Evolutionary conservation across 805 yeast species (phyloP), one percentile per base, ranked within the genome.

Genomic region (Metschnikowia cubensis): DNA sequence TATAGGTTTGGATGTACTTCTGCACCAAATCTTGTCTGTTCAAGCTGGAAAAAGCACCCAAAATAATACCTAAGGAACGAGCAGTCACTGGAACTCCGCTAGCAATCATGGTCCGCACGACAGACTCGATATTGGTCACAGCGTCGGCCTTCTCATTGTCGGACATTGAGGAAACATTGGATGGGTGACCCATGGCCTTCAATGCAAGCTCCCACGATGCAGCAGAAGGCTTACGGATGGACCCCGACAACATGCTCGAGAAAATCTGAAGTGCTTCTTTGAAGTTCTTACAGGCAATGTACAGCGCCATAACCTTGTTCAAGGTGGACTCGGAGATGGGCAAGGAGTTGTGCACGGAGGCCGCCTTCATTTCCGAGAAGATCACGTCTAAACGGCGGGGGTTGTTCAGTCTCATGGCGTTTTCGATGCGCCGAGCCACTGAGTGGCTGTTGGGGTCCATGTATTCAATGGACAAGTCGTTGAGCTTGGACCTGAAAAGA

Each of bases 161-260:
- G 37, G 69, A 63, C 52, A 69, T 50, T 76, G 45, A 48, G 2
- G 48, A 48, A 14, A 69, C 56, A 34, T 61, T 56, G 5, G 54
- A 51, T 3, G 75, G 68, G 51, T 64, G 68, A 7, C 75, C 71
- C 60, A 76, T 73, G 0, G 85, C 72, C 46, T 75, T 68, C 45
- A 87, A 65, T 29, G 85, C 71, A 46, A 78, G 73, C 47, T 83
- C 82, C 89, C 89, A 87, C 1, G 82, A 63, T 0, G 64, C 56
- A n/a, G 73, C 56, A 4, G 75, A 63, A n/a, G 82, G 82, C 22
- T 54, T 59, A 13, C 22, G 35, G 15, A 72, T 59, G 18, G 75
- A 76, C 6, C 62, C 57, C 10, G 62, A 53, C 25, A 76, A 55
- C 67, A 85, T 62, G 39, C 66, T 69, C 51, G 77, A 79, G 80